Evolutionary conservation across 805 yeast species (phyloP), one percentile per base, ranked within the genome.

Genomic region (Wickerhamiella sergipiensis): DNA sequence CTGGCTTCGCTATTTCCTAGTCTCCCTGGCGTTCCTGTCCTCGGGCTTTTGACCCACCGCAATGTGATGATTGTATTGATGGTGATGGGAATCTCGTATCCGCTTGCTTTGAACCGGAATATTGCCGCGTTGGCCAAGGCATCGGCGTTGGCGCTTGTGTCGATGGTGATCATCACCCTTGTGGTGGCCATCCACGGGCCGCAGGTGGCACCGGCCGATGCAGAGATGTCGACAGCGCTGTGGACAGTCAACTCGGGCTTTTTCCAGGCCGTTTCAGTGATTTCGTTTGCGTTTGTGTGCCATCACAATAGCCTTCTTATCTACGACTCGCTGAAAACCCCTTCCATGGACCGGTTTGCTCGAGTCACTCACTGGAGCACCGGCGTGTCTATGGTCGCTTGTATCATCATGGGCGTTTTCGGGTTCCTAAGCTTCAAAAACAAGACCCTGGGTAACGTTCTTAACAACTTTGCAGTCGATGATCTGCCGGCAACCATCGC

Each of bases 231-330:
- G 77, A 68, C 39, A 6, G 46, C 57, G 1, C 42, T 60, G 40
- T 58, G 60, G 60, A 69, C 85, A 4, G 61, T 86, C 47, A 81
- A 81, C 55, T 65, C 73, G 12, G 79, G 80, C 43, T 68, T 89
- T 3, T 86, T 89, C 63, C 95, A 89, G 65, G 95, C 96, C 2
- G 79, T 89, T 24, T 82, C 92, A n/a, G 95, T 89, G 47, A 86
- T 89, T 31, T 87, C 96, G 0, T 89, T 89, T 69, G 97, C 97
- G 1, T 74, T 90, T 57, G 97, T 89, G 3, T 89, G 97, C 62
- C 97, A 89, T 62, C 97, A 89, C 65, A 89, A 89, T 64, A 87
- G 97, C 0, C 78, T 90, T 26, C 83, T 89, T 61, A 90, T 89
- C 44, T 89, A 81, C 69, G 86, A 85, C 62, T 86, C 96, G 0